Base-by-base conservation (phyloP, 148 eudicot genomes). In the Agrostemma githago region DNA sequence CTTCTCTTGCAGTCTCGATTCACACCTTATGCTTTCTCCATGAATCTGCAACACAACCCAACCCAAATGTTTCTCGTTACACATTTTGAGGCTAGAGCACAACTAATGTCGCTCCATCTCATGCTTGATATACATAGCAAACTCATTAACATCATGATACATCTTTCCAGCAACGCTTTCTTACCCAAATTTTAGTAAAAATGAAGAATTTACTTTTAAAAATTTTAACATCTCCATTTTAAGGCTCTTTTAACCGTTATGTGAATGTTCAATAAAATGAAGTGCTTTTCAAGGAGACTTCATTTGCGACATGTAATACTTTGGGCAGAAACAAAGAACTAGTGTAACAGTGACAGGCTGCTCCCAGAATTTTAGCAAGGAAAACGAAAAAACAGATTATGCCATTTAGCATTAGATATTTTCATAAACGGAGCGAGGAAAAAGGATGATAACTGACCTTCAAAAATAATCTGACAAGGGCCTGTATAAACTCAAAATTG, bases 401-500 rank as follows among this genome's bases (percentile, higher is more conserved):
- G 12, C 11, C 54, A 48, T 9, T 48, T 48, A 63, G 10, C 48
- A 71, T 11, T 17, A 39, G 5, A 34, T 6, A 20, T 14, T 12
- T 37, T 39, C 3, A 37, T 9, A 16, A 53, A 53, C 5, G 19
- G 11, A 14, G 20, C 48, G 34, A 59, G 19, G 62, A 5, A 5
- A 70, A 38, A 64, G 68, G 43, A 72, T 37, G 41, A 37, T 39
- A 77, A 76, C 79, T 38, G 37, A 96, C 99, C 99, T 90, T 96
- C 74, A 96, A 85, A 82, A 96, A 96, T 73, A 92, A 70, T 82
- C 96, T 81, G 76, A 90, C 78, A 21, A 90, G 77, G 54, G 99
- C 99, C 72, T 96, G 99, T 51, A 96, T 62, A 71, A 92, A 92
- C 82, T 96, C 99, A 37, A 96, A 96, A 82, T 96, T 96, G 86